Percentiles rank a stretch among this genome's conserved stretches.
Conservation (phyloP, 202 grass and related monocot species). For the Carex sylvatica region DNA sequence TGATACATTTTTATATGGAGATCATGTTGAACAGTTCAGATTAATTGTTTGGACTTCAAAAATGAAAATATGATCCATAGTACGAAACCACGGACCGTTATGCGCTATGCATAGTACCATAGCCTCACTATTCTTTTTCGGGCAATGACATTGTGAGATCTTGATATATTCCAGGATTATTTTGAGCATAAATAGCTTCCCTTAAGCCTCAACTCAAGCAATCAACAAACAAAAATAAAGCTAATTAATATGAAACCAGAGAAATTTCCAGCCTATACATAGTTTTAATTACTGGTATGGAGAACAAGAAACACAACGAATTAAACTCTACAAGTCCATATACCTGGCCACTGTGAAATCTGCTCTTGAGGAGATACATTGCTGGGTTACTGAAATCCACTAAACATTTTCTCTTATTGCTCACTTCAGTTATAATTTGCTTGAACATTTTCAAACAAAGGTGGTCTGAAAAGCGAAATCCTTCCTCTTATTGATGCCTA, state of each 20-base stretch:
- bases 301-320: not conserved
- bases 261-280: not conserved
- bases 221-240: not conserved
- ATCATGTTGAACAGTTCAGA: too few relatives aligned
- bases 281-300: not conserved
- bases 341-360: slow-evolving; percentile 21
- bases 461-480: not conserved
- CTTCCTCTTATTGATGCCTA: not conserved
- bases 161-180: not conserved
- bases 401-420: slow-evolving; percentile 1
- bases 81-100: too few relatives aligned
- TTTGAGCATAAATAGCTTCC: not conserved
- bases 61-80: too few relatives aligned
- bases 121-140: not conserved
- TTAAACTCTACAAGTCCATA: not conserved
- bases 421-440: slow-evolving; percentile 1
- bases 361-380: not conserved
- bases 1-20: too few relatives aligned
- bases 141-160: not conserved
- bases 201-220: not conserved
- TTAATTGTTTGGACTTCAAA: too few relatives aligned
- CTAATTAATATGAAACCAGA: not conserved
- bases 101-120: too few relatives aligned
- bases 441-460: not conserved
- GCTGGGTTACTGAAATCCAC: slow-evolving; percentile 7